Evolutionary conservation across 805 yeast genomes (phyloP), one percentile per base, ranked within the genome.

Genomic region (Vanderwaltozyma yarrowii): DNA sequence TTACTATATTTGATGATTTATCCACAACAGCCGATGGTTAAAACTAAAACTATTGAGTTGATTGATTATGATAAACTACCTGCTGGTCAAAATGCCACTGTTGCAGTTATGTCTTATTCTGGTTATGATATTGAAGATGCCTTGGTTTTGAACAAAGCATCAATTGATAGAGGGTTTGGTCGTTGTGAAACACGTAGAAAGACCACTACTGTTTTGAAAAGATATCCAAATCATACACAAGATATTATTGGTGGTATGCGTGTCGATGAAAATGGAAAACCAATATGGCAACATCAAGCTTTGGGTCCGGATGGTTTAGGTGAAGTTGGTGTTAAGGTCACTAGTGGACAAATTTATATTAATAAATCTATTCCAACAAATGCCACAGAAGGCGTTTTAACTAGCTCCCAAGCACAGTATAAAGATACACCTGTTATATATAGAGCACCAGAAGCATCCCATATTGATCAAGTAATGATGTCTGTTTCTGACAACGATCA

Each of bases 111-210:
- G 98, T 86, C 96, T 7, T 92, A 92, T 56, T 89, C 97, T 0
- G 98, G 98, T 46, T 92, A 92, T 59, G 98, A 92, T 83, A 92
- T 92, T 60, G 97, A 92, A 66, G 98, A 92, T 78, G 98, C 98
- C 5, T 71, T 92, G 56, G 96, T 92, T 16, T 66, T 92, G 51
- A 92, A 92, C 64, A 92, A 89, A 61, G 70, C 97, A 0, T 85
- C 96, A 0, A 71, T 92, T 39, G 98, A 92, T 56, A 74, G 98
- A 57, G 98, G 98, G 1, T 92, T 86, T 60, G 98, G 98, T 30
- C 78, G 98, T 50, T 92, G 98, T 67, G 98, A 92, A 64, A 94
- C 87, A 3, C 73, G 94, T 45, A 73, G 94, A 54, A 92, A 92
- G 64, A 86, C 87, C 44, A 89, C 97, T 1, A 78, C 94, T 5